Evolutionary conservation across 257 asterid genomes (phyloP), one percentile per base, ranked within the genome.

Genomic region (Plectranthus barbatus): DNA sequence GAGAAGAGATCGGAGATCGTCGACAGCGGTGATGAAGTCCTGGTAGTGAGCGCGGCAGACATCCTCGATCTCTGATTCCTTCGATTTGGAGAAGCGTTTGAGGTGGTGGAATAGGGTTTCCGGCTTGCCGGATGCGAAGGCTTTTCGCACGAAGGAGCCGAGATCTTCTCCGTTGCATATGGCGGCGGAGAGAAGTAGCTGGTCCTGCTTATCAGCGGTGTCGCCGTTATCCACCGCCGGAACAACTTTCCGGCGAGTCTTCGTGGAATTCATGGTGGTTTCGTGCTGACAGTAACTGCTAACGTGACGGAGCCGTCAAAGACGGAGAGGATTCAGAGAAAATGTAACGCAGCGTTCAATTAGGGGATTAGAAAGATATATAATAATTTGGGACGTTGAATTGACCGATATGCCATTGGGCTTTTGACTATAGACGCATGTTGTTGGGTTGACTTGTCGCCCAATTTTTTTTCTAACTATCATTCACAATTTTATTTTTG

Each of bases 41-140:
- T 92, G 91, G 67, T 92, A 92, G 88, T 92, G 99, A 53, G 89
- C 89, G 66, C 95, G 88, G 68, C 99, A 92, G 0, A 92, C 95
- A 12, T 86, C 97, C 75, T 92, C 96, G 83, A 92, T 92, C 86
- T 92, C 99, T 5, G 89, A 74, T 48, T 92, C 96, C 71, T 92
- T 92, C 34, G 93, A 86, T 77, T 86, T 84, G 13, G 91, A 15
- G 77, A 92, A 89, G 78, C 81, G 81, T 17, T 84, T 86, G 75
- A 92, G 97, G 64, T 82, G 94, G 56, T 77, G 83, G 37, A 86
- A 84, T 29, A 92, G 88, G 36, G 91, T 75, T 57, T 92, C 99
- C 0, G 99, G 99, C 24, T 92, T 89, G 19, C 95, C 95, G 46
- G 99, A 71, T 48, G 91, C 85, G 67, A 92, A 92, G 23, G 76